A percentile compares a stretch with the other conserved stretches of the same genome.
These are phyloP conservation scores for Eucalyptus camaldulensis DNA, from an alignment of 345 rosid genomes.

Conservation along the genomic window DNA sequence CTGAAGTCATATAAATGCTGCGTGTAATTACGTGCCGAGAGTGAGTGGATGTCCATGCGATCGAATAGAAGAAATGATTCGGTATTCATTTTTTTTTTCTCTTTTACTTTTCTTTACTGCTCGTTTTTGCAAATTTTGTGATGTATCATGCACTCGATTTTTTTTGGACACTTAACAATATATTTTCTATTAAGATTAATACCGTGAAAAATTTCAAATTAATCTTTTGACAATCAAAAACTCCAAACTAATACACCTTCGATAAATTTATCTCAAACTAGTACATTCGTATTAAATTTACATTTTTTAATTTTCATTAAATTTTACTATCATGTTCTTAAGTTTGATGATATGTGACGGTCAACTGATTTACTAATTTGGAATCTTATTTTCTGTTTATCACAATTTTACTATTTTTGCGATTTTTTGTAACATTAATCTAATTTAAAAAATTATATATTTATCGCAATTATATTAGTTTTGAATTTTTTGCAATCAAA, in stretches of 20 bases:
- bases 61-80: neutral
- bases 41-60: neutral
- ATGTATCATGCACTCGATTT: neutral
- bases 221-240: no score
- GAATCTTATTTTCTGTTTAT: accelerated
- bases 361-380: accelerated
- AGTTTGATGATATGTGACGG: no score
- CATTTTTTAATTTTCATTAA: accelerated
- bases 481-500: accelerated
- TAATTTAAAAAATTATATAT: no score
- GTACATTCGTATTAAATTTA: accelerated
- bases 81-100: neutral
- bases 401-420: no score
- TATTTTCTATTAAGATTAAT: no score
- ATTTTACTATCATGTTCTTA: no score
- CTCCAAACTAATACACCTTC: accelerated
- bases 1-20: neutral
- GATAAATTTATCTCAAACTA: accelerated
- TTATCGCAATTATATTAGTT: no score
- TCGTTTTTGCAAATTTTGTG: neutral
- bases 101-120: neutral
- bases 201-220: neutral
- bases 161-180: no score
- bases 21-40: neutral
- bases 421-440: no score